A percentile compares a stretch with the other conserved stretches of the same genome.
Conservation (phyloP, 495 filamentous ascomycete genomes). For the Podospora tetraspora region DNA sequence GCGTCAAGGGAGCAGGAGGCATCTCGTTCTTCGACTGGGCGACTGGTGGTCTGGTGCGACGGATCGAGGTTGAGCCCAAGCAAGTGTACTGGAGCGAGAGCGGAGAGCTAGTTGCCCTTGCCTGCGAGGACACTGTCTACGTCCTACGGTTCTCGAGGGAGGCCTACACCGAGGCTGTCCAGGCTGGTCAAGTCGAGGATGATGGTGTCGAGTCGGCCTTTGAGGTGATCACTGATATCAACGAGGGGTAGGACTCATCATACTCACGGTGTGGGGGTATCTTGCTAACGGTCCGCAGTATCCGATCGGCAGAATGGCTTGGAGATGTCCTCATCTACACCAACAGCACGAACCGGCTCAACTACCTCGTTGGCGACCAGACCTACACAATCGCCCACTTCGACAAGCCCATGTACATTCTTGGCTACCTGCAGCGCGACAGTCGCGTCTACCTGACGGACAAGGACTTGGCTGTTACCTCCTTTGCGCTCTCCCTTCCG, state of each 20-base stretch:
- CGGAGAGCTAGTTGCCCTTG: conserved; percentile 86
- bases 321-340: conserved; percentile 99
- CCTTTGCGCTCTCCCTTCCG: conserved; percentile 85
- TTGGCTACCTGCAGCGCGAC: conserved; percentile 93
- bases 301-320: conserved; percentile 95
- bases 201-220: conserved; percentile 98
- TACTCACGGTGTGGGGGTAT: not conserved
- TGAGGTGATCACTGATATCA: conserved; percentile 90
- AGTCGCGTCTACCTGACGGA: conserved; percentile 88
- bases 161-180: conserved; percentile 73
- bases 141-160: conserved; percentile 87
- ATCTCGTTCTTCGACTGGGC: conserved; percentile 97
- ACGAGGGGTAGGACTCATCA: conserved; percentile 58
- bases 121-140: conserved; percentile 94
- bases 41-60: conserved; percentile 76
- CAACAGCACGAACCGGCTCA: conserved; percentile 90
- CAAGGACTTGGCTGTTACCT: conserved; percentile 88
- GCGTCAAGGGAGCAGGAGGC: conserved; percentile 89
- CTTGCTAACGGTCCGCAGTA: conserved; percentile 42
- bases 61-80: conserved; percentile 93
- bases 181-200: conserved; percentile 78
- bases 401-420: conserved; percentile 87
- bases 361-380: conserved; percentile 97
- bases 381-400: conserved; percentile 99
- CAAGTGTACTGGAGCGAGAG: conserved; percentile 96